Evolutionary conservation across 345 rosid species (phyloP), one percentile per base, ranked within the genome.

Genomic region (Geranium brycei): DNA sequence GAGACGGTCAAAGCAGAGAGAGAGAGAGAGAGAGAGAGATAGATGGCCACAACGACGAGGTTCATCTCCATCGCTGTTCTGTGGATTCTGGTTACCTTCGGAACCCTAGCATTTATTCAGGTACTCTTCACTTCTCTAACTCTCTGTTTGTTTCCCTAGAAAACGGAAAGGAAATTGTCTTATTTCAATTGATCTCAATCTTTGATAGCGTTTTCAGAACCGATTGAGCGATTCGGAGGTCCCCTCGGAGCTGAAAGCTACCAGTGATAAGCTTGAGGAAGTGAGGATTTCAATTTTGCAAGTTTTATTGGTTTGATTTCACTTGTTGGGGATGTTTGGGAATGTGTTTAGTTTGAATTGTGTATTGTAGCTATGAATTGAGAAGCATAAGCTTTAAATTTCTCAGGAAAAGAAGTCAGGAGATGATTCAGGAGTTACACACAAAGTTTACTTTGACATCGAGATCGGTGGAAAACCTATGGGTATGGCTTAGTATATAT

Each of bases 391-490:
- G 41, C 32, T 28, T 38, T 60, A 18, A 64, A 17, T 11, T 41
- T 13, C 3, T 19, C 18, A 83, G 89, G 86, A 76, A 10, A 79
- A 63, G 74, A 70, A 70, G n/a, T 31, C 69, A 0, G 82, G 71
- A 66, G 82, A 84, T 65, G 68, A 76, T 63, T 88, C 85, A 28
- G 82, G 71, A 70, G 79, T 90, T 58, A 93, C 99, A 1, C 88
- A 83, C 75, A 83, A 84, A 77, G 99, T 93, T 68, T 93, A 75
- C 73, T 93, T 93, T 66, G 99, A 93, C 64, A 73, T 93, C 59
- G 83, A 93, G 78, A 86, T 90, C 66, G 89, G 75, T 74, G 97
- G 99, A 63, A 83, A 87, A 69, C 79, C 91, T 10, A 81, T 79
- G 38, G 99, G 99, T 93, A 72, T 59, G 72, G 59, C 17, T 68